These are phyloP conservation scores for Graphilbum fragrans DNA, from an alignment of 2,329 filamentous ascomycete species.

Conservation along the genomic window DNA sequence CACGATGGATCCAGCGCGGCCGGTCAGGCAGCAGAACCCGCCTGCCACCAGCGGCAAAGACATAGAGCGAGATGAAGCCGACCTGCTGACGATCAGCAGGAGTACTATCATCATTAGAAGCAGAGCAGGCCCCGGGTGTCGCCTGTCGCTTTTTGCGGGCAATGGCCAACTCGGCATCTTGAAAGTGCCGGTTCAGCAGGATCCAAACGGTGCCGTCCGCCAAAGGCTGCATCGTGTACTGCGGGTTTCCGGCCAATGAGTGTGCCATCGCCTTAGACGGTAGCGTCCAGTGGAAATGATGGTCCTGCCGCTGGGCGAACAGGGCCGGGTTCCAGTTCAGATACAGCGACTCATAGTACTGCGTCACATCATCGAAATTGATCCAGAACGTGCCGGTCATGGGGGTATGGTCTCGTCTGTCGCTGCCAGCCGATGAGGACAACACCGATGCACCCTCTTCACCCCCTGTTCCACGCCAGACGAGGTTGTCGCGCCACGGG, in stretches of 20 bases:
- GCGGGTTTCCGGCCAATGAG: constrained; percentile 54
- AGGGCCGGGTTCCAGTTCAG: constrained; percentile 91
- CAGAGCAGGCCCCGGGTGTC: not conserved
- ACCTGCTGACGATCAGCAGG: constrained; percentile 11
- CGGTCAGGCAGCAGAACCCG: constrained; percentile 60
- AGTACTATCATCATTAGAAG: no score
- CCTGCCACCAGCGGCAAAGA: constrained; percentile 57
- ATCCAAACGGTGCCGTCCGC: constrained; percentile 63
- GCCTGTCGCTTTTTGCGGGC: constrained; percentile 26
- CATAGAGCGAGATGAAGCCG: constrained; percentile 79
- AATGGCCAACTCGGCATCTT: constrained; percentile 50
- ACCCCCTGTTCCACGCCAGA: constrained; percentile 48
- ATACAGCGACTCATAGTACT: constrained; percentile 92
- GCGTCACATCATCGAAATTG: constrained; percentile 70
- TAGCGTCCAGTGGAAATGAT: constrained; percentile 77
- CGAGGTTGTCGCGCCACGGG: constrained; percentile 77
- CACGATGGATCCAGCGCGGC: constrained; percentile 47
- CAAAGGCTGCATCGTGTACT: constrained; percentile 56
- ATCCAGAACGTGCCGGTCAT: constrained; percentile 87
- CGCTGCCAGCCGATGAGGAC: not conserved
- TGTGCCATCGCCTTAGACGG: constrained; percentile 32
- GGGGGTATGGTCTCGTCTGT: constrained; percentile 6
- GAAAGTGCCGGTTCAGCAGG: constrained; percentile 76
- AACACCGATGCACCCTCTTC: not conserved
- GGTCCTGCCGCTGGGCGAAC: constrained; percentile 71